Percentiles rank a stretch among this genome's conserved stretches.
These are phyloP conservation scores for Podospora tetraspora DNA, from an alignment of 495 filamentous ascomycete species.

Conservation along the genomic window DNA sequence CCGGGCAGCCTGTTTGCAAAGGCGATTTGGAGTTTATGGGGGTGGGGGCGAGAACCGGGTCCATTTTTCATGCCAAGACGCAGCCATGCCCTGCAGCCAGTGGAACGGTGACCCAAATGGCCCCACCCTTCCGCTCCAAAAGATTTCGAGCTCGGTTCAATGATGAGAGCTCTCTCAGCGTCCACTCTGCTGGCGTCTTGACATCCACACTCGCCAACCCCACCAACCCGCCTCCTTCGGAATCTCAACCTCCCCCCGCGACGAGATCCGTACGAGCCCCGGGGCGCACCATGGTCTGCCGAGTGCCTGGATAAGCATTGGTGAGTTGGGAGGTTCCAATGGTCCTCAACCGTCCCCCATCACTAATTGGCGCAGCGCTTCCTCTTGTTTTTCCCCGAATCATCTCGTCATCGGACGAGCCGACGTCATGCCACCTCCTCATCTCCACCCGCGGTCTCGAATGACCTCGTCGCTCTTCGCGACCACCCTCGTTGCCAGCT, in stretches of 20 bases:
- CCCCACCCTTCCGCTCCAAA: neutral
- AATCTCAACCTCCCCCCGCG: neutral
- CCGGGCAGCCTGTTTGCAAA: neutral
- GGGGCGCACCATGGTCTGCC: constrained; percentile 10
- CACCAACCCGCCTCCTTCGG: neutral
- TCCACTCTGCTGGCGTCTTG: neutral
- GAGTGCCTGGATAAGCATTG: constrained; percentile 9
- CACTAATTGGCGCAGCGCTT: constrained; percentile 16
- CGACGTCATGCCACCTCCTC: constrained; percentile 71
- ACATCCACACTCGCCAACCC: neutral
- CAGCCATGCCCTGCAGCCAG: neutral
- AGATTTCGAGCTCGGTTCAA: neutral
- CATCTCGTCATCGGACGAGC: constrained; percentile 5
- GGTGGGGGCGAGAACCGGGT: neutral
- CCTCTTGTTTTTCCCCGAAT: neutral
- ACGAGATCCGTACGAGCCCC: neutral
- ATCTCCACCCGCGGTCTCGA: constrained; percentile 88
- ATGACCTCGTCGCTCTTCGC: constrained; percentile 90
- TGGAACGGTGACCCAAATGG: neutral
- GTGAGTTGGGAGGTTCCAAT: constrained; percentile 7
- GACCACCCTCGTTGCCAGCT: constrained; percentile 83
- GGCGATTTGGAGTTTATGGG: neutral
- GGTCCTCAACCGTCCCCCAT: neutral
- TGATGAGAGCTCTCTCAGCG: neutral
- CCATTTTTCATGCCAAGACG: neutral